phyloP scores from a whole-genome alignment of 768 basidiomycete species.

The Leccinum barrowsii region DNA sequence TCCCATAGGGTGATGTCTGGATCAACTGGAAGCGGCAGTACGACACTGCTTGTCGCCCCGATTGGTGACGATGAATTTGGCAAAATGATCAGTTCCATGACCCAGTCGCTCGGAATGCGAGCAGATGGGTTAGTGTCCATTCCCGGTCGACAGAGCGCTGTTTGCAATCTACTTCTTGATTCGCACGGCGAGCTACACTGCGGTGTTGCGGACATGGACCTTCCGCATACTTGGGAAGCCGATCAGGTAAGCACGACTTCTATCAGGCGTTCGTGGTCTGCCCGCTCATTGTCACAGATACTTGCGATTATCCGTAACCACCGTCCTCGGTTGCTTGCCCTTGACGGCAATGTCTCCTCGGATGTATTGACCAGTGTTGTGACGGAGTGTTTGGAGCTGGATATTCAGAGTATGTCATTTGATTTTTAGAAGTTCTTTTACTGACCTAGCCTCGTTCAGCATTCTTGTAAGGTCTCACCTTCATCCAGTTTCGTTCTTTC shows the following conservation, averaged over 20 bases:
- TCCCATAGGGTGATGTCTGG: constrained; percentile 58
- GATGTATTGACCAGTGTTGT: constrained; percentile 51
- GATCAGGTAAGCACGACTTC: constrained; percentile 37
- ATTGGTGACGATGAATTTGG: constrained; percentile 80
- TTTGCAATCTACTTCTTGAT: constrained; percentile 86
- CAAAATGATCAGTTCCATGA: constrained; percentile 55
- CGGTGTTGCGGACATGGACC: constrained; percentile 93
- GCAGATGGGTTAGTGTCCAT: constrained; percentile 67
- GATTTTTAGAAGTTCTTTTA: not conserved
- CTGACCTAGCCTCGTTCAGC: constrained; percentile 38
- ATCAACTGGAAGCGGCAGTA: constrained; percentile 23
- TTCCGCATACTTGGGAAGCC: constrained; percentile 48
- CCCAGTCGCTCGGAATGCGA: constrained; percentile 65
- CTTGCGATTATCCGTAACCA: constrained; percentile 45
- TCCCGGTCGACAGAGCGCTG: constrained; percentile 54
- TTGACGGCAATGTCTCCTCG: constrained; percentile 74
- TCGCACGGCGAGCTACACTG: constrained; percentile 62
- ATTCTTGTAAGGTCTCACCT: constrained; percentile 62
- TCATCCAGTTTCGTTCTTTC: not conserved
- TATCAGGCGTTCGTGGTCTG: not conserved
- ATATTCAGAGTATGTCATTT: constrained; percentile 50
- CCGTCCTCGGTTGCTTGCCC: constrained; percentile 55
- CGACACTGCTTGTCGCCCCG: constrained; percentile 67
- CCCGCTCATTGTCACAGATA: constrained; percentile 39
- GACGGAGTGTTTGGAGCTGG: constrained; percentile 42